Evolutionary conservation across 2,329 filamentous ascomycete genomes (phyloP).

Genomic region (Knoxdaviesia capensis): DNA sequence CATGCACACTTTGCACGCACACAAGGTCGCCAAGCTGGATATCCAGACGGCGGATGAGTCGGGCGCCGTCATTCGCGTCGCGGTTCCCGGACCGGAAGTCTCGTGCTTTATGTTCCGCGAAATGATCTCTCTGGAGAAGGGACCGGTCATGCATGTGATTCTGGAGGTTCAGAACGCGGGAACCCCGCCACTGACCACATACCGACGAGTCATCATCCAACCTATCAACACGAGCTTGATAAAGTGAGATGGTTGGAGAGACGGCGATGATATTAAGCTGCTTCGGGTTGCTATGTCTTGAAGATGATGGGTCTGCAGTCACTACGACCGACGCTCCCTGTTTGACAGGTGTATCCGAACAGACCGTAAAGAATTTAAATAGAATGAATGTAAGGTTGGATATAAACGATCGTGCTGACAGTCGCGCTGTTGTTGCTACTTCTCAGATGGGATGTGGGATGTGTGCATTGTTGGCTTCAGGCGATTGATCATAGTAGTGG

Average conservation of each 20-base stretch:
- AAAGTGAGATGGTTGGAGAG: slow-evolving; percentile 5
- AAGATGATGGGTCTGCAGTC: too few species aligned
- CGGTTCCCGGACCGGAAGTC: slow-evolving; percentile 17
- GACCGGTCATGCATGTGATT: slow-evolving; percentile 26
- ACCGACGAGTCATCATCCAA: slow-evolving; percentile 21
- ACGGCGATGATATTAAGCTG: background rate
- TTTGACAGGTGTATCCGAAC: too few species aligned
- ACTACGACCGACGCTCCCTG: too few species aligned
- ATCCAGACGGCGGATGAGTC: slow-evolving; percentile 9
- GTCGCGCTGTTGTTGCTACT: too few species aligned
- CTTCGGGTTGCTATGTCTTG: background rate
- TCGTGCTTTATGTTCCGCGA: slow-evolving; percentile 16
- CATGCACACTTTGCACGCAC: slow-evolving; percentile 18
- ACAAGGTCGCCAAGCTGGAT: slow-evolving; percentile 18
- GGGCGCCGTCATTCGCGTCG: slow-evolving; percentile 13
- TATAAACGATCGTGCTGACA: too few species aligned
- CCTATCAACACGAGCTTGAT: slow-evolving; percentile 11
- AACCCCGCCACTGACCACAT: slow-evolving; percentile 21
- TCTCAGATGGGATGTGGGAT: too few species aligned
- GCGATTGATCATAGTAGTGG: too few species aligned
- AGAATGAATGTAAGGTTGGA: too few species aligned
- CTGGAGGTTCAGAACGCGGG: slow-evolving; percentile 25
- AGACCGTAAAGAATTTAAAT: too few species aligned
- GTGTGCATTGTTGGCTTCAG: too few species aligned
- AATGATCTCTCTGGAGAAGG: slow-evolving; percentile 14